phyloP scores from a whole-genome alignment of 208 protist genomes.

The Leishmania tropica region DNA sequence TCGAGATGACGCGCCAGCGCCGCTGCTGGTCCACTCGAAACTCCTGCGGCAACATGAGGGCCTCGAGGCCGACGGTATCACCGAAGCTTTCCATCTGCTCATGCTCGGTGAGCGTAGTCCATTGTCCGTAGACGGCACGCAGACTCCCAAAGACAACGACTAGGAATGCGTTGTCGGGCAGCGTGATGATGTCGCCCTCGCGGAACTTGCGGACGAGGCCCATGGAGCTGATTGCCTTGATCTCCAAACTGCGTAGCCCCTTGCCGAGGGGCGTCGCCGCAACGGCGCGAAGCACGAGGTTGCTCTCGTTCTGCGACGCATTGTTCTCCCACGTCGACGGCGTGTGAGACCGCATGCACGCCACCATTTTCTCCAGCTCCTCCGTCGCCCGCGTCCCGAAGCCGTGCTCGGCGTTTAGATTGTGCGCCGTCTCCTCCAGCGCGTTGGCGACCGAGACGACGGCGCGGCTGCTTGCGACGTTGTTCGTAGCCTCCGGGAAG shows the following conservation, averaged over 20 bases:
- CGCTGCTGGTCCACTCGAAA: slow-evolving; percentile 49
- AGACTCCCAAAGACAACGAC: slow-evolving; percentile 76
- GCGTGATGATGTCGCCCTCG: slow-evolving; percentile 63
- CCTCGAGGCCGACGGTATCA: slow-evolving; percentile 68
- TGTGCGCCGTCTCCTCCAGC: slow-evolving; percentile 42
- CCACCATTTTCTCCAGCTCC: slow-evolving; percentile 41
- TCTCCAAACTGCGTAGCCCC: slow-evolving; percentile 55
- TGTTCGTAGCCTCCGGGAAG: slow-evolving; percentile 75
- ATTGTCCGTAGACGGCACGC: slow-evolving; percentile 59
- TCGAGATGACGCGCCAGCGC: slow-evolving; percentile 65
- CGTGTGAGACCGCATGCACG: slow-evolving; percentile 46
- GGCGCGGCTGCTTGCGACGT: slow-evolving; percentile 63
- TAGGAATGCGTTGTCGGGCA: slow-evolving; percentile 72
- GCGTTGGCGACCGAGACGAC: slow-evolving; percentile 61
- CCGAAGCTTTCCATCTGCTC: slow-evolving; percentile 65
- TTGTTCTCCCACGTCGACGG: slow-evolving; percentile 58
- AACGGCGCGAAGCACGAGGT: slow-evolving; percentile 67
- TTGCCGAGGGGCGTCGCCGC: slow-evolving; percentile 61
- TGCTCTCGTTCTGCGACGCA: slow-evolving; percentile 52
- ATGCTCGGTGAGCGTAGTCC: slow-evolving; percentile 62
- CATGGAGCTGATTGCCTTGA: slow-evolving; percentile 70
- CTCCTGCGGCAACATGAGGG: slow-evolving; percentile 54
- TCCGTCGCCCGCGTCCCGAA: slow-evolving; percentile 46
- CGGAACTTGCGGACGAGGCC: slow-evolving; percentile 59
- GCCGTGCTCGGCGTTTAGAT: slow-evolving; percentile 58